These are phyloP conservation scores for Ensete ventricosum DNA, from an alignment of 176 grass and related monocot genomes.

Conservation along the genomic window DNA sequence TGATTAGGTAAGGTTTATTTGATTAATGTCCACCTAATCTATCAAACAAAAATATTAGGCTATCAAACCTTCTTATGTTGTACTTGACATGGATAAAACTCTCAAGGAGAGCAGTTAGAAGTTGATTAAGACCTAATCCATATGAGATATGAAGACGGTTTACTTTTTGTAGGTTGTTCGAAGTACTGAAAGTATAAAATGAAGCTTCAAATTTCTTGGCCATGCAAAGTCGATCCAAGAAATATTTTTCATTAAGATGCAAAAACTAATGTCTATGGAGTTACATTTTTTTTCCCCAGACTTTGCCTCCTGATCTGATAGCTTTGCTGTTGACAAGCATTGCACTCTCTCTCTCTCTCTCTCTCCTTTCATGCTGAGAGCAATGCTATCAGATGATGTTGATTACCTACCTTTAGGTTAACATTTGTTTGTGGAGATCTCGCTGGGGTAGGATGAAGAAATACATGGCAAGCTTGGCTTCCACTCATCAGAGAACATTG, in stretches of 20 bases:
- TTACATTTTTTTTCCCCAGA: neutral
- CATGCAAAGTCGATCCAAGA: too few species aligned
- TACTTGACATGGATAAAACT: too few species aligned
- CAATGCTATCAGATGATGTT: slow-evolving; percentile 43
- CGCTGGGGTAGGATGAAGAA: slow-evolving; percentile 48
- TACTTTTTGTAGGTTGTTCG: too few species aligned
- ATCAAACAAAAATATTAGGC: too few species aligned
- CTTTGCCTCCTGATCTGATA: slow-evolving; percentile 36
- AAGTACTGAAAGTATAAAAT: too few species aligned
- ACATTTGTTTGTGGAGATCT: slow-evolving; percentile 41
- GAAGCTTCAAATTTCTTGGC: too few species aligned
- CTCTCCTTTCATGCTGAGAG: slow-evolving; percentile 34
- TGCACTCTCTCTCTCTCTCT: neutral
- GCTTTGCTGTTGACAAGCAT: slow-evolving; percentile 39
- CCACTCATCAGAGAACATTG: slow-evolving; percentile 60
- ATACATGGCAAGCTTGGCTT: slow-evolving; percentile 53
- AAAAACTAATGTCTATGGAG: neutral
- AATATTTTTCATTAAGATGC: neutral
- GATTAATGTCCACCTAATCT: too few species aligned
- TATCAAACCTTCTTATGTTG: too few species aligned
- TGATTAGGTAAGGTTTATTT: too few species aligned
- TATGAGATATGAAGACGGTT: too few species aligned
- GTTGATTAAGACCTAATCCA: too few species aligned
- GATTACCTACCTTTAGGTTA: slow-evolving; percentile 31
- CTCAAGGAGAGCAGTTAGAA: too few species aligned